Conservation (phyloP, 2,329 filamentous ascomycete genomes). For the Monosporascus sp. region DNA sequence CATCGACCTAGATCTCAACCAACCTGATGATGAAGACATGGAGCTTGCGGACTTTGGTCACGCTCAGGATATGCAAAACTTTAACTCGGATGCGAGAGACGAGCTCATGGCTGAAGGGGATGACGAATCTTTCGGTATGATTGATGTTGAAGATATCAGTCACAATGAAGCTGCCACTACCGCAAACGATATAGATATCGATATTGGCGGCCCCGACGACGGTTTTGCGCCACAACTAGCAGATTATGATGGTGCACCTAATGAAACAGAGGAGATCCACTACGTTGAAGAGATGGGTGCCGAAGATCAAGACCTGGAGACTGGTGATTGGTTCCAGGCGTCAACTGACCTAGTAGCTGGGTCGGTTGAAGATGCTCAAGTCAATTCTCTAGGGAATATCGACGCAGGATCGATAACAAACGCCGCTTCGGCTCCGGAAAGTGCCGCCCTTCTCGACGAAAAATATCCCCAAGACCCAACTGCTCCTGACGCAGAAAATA, state of each 20-base stretch:
- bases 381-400: conserved; percentile 4
- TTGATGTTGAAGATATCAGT: conserved; percentile 24
- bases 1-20: conserved; percentile 28
- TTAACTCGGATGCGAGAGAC: conserved; percentile 25
- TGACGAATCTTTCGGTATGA: conserved; percentile 27
- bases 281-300: conserved; percentile 13
- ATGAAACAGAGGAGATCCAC: conserved; percentile 17
- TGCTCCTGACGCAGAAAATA: not conserved
- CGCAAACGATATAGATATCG: conserved; percentile 26
- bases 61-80: conserved; percentile 21
- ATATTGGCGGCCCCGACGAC: conserved; percentile 22
- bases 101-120: conserved; percentile 29
- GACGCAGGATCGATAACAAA: conserved; percentile 1
- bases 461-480: not conserved
- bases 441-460: not conserved
- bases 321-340: conserved; percentile 12
- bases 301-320: conserved; percentile 8
- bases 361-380: conserved; percentile 1
- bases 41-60: conserved; percentile 27
- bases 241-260: conserved; percentile 7
- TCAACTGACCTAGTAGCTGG: conserved; percentile 4
- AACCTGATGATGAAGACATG: conserved; percentile 27
- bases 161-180: conserved; percentile 15
- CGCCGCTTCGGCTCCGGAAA: conserved; percentile 2
- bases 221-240: conserved; percentile 18